Evolutionary conservation across 306 rosid species (phyloP).

Genomic region (Lathyrus aphaca): DNA sequence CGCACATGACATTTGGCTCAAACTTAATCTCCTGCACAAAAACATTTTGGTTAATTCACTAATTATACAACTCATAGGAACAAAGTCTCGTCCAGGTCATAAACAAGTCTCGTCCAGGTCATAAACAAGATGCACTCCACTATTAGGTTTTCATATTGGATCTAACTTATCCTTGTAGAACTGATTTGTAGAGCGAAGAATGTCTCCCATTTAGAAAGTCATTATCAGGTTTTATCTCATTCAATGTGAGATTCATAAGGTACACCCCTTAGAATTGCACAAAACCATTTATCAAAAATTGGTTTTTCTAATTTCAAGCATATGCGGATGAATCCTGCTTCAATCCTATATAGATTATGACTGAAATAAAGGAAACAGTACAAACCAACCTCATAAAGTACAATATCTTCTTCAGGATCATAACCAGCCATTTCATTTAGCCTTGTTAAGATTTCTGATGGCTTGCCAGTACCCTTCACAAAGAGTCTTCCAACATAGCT

Average conservation of each 20-base stretch:
- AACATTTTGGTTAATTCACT: slow-evolving; percentile 18
- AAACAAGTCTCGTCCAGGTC: slow-evolving; percentile 9
- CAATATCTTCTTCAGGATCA: slow-evolving; percentile 53
- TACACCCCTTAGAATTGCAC: neutral
- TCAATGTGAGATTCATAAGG: neutral
- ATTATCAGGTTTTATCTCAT: neutral
- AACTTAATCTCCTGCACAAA: slow-evolving; percentile 85
- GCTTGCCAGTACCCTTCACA: slow-evolving; percentile 53
- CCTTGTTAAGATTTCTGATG: slow-evolving; percentile 43
- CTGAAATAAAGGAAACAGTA: slow-evolving; percentile 21
- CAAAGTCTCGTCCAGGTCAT: slow-evolving; percentile 8
- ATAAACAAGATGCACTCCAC: slow-evolving; percentile 21
- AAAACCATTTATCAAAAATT: neutral
- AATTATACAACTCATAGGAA: neutral
- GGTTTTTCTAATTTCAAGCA: neutral
- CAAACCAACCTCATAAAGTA: slow-evolving; percentile 56
- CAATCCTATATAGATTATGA: neutral
- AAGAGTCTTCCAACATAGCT: slow-evolving; percentile 56
- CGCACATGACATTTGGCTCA: slow-evolving; percentile 93
- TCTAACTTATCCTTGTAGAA: neutral
- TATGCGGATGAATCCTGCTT: neutral
- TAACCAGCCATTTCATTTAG: slow-evolving; percentile 58
- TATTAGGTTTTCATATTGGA: too few species aligned
- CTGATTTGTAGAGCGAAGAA: neutral
- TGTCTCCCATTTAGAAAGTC: neutral